These are phyloP conservation scores for Leccinum truebloodii DNA, from an alignment of 768 basidiomycete species.

Conservation along the genomic window DNA sequence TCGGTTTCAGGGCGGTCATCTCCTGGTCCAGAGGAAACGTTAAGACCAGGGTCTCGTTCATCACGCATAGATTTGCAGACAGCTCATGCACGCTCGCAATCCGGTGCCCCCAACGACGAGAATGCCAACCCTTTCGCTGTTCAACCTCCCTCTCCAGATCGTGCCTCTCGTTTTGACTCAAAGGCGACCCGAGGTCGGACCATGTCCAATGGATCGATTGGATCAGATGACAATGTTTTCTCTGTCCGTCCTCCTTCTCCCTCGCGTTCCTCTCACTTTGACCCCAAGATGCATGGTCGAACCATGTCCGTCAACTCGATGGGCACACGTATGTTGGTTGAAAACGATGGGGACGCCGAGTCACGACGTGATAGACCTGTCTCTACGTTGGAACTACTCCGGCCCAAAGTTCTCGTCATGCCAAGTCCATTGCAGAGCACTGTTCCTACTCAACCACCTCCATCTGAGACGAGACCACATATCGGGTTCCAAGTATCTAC, in stretches of 20 bases:
- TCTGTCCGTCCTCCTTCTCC: constrained; percentile 64
- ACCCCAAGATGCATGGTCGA: constrained; percentile 73
- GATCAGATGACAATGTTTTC: constrained; percentile 63
- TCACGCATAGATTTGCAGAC: constrained; percentile 35
- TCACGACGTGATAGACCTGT: constrained; percentile 55
- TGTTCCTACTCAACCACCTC: constrained; percentile 34
- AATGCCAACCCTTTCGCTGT: constrained; percentile 36
- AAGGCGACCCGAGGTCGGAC: constrained; percentile 39
- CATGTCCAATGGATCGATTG: constrained; percentile 48
- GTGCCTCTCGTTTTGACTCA: constrained; percentile 47
- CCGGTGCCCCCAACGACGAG: constrained; percentile 41
- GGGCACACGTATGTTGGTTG: constrained; percentile 62
- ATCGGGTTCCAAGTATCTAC: constrained; percentile 64
- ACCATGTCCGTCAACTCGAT: constrained; percentile 65
- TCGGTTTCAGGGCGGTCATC: constrained; percentile 51
- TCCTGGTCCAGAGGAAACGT: constrained; percentile 41
- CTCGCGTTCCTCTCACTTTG: constrained; percentile 68
- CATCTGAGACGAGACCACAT: constrained; percentile 37
- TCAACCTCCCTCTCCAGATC: constrained; percentile 39
- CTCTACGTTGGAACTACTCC: constrained; percentile 76
- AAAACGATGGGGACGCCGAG: constrained; percentile 46
- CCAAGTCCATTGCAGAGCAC: constrained; percentile 77
- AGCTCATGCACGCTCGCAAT: constrained; percentile 47
- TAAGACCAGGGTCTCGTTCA: constrained; percentile 36
- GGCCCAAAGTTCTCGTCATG: constrained; percentile 94